These are phyloP conservation scores for Helianthus annuus DNA, from an alignment of 129 eudicot genomes.

Conservation along the genomic window DNA sequence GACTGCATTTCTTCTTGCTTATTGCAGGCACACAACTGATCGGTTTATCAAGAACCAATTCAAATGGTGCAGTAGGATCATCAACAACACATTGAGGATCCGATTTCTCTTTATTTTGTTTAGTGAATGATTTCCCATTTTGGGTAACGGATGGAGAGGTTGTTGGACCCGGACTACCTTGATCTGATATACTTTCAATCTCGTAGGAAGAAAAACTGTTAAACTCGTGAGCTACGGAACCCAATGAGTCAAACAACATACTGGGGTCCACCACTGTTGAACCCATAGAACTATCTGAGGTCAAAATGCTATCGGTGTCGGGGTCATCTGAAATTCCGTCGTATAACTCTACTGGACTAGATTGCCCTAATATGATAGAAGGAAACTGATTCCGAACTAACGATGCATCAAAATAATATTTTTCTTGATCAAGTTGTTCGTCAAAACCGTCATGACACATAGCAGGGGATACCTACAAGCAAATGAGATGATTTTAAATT, in stretches of 20 bases:
- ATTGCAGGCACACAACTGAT: conserved; percentile 56
- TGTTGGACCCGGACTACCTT: conserved; percentile 31
- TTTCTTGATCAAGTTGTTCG: conserved; percentile 51
- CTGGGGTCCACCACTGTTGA: conserved; percentile 42
- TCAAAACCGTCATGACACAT: conserved; percentile 56
- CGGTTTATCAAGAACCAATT: conserved; percentile 64
- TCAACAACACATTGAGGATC: conserved; percentile 25
- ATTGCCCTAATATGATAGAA: conserved; percentile 66
- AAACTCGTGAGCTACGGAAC: conserved; percentile 27
- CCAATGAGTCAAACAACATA: conserved; percentile 35
- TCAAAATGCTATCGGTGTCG: conserved; percentile 33
- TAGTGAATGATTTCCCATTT: conserved; percentile 25
- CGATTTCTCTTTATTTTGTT: conserved; percentile 25
- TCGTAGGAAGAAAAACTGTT: conserved; percentile 27
- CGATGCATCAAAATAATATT: conserved; percentile 52
- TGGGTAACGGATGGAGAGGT: conserved; percentile 36
- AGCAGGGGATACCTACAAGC: conserved; percentile 55
- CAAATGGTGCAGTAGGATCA: conserved; percentile 42
- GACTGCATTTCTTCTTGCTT: conserved; percentile 59
- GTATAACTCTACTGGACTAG: conserved; percentile 66
- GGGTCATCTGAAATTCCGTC: conserved; percentile 47
- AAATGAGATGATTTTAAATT: conserved; percentile 25
- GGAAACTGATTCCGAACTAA: conserved; percentile 67
- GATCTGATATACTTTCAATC: conserved; percentile 33
- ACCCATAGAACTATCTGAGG: conserved; percentile 37